phyloP scores from a whole-genome alignment of 2,329 filamentous ascomycete species.

The Sporothrix brunneoviolacea region DNA sequence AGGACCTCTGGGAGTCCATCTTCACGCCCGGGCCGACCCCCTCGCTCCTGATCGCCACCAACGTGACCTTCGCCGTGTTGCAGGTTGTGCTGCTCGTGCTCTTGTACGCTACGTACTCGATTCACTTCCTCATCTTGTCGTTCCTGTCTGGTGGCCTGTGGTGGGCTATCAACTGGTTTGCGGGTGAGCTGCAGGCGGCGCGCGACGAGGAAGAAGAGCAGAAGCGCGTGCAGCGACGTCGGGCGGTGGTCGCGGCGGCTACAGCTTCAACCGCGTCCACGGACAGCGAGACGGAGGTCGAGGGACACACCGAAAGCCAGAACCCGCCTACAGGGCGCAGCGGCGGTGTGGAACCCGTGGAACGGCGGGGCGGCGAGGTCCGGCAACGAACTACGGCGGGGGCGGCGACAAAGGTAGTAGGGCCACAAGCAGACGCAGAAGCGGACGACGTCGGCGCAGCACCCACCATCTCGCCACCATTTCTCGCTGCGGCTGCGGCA shows the following conservation, averaged over 20 bases:
- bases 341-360: slow-evolving; percentile 14
- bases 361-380: slow-evolving; percentile 23
- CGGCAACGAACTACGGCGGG: slow-evolving; percentile 3
- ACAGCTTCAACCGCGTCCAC: slow-evolving; percentile 28
- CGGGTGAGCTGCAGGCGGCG: slow-evolving; percentile 51
- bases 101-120: slow-evolving; percentile 72
- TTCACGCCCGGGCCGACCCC: slow-evolving; percentile 90
- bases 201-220: slow-evolving; percentile 39
- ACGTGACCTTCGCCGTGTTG: slow-evolving; percentile 78
- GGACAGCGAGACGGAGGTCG: slow-evolving; percentile 48
- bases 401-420: not conserved
- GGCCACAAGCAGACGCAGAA: not conserved
- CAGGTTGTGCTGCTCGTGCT: slow-evolving; percentile 72
- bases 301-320: slow-evolving; percentile 18
- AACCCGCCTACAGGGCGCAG: slow-evolving; percentile 18
- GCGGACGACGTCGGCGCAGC: not conserved
- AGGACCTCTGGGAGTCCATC: slow-evolving; percentile 82
- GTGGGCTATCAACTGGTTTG: slow-evolving; percentile 98
- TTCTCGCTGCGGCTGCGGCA: slow-evolving; percentile 16
- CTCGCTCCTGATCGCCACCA: slow-evolving; percentile 81
- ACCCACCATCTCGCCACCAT: not conserved
- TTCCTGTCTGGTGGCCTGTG: slow-evolving; percentile 74
- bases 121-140: slow-evolving; percentile 83
- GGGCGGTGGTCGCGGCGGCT: slow-evolving; percentile 19
- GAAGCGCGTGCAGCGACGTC: slow-evolving; percentile 11